Percentiles rank a stretch among this genome's conserved stretches.
Evolutionary conservation across 116 monocot species (phyloP).

Genomic region (Phalaenopsis hybrid): DNA sequence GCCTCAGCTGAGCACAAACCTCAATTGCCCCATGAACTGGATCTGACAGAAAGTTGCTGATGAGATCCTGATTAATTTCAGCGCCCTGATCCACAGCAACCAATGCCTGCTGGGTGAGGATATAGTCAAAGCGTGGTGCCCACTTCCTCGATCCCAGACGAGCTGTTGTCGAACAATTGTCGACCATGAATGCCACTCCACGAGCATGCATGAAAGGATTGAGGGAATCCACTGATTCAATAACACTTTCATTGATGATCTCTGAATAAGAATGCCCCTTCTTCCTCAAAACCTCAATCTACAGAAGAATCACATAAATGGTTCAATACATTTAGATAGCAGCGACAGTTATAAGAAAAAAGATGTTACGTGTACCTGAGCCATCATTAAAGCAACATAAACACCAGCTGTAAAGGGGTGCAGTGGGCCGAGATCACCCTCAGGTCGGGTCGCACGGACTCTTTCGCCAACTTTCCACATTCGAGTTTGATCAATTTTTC

Average conservation of each 20-base stretch:
- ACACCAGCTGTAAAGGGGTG: constrained; percentile 93
- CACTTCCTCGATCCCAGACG: constrained; percentile 86
- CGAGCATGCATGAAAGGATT: constrained; percentile 99
- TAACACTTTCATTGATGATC: constrained; percentile 95
- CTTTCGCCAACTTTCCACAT: constrained; percentile 98
- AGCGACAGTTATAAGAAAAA: no score
- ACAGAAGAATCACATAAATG: background rate
- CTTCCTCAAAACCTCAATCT: constrained; percentile 93
- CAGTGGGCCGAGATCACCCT: constrained; percentile 80
- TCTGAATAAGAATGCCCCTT: constrained; percentile 91
- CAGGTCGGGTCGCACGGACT: constrained; percentile 58
- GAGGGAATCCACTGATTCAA: constrained; percentile 94
- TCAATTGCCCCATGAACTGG: constrained; percentile 80
- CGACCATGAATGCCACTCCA: constrained; percentile 95
- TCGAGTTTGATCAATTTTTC: constrained; percentile 90
- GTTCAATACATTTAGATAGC: background rate
- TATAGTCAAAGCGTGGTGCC: constrained; percentile 93
- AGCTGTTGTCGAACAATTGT: constrained; percentile 93
- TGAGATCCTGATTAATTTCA: constrained; percentile 66
- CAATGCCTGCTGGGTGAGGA: constrained; percentile 87
- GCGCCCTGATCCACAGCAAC: constrained; percentile 61
- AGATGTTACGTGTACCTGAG: constrained; percentile 39
- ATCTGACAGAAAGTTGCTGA: constrained; percentile 83
- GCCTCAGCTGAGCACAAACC: constrained; percentile 76
- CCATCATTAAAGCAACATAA: constrained; percentile 94